Evolutionary conservation across 192 early-diverging fungal species (phyloP).

Genomic region (Podila epigama): DNA sequence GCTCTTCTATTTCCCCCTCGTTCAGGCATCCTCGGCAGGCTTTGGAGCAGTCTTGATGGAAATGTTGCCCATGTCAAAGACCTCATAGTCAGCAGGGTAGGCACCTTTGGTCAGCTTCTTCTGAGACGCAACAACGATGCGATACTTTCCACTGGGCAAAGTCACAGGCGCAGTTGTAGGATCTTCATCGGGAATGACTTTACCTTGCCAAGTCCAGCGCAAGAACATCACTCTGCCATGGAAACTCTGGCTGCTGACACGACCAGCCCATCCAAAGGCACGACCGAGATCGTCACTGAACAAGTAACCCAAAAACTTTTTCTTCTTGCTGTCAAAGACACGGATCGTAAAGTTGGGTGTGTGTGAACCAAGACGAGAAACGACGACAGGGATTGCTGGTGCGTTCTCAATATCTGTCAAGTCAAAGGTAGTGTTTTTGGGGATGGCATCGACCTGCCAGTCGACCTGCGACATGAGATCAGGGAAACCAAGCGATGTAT

Average conservation of each 20-base stretch:
- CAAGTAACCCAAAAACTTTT: constrained; percentile 15
- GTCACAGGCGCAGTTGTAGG: not conserved
- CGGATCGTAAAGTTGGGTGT: constrained; percentile 16
- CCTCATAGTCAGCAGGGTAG: constrained; percentile 13
- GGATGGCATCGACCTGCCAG: constrained; percentile 10
- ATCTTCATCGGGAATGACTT: constrained; percentile 3
- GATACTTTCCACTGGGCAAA: constrained; percentile 6
- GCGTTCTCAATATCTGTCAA: constrained; percentile 13
- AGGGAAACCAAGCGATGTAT: constrained; percentile 10
- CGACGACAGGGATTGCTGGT: not conserved
- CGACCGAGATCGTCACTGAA: constrained; percentile 3
- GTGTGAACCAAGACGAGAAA: constrained; percentile 12
- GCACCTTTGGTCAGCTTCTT: constrained; percentile 13
- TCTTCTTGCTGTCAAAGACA: constrained; percentile 16
- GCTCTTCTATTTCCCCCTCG: too few relatives aligned
- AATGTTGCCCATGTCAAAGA: constrained; percentile 13
- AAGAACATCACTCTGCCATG: constrained; percentile 9
- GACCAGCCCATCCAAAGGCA: constrained; percentile 15
- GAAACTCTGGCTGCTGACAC: constrained; percentile 10
- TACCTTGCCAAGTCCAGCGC: constrained; percentile 12
- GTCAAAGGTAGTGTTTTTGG: constrained; percentile 2
- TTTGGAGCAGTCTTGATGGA: constrained; percentile 14
- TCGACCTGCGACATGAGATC: constrained; percentile 8
- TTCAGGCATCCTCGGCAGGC: constrained; percentile 8
- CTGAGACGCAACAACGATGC: constrained; percentile 16